Evolutionary conservation across 768 basidiomycete species (phyloP), one percentile per base, ranked within the genome.

Genomic region (Sarcodon aspratus): DNA sequence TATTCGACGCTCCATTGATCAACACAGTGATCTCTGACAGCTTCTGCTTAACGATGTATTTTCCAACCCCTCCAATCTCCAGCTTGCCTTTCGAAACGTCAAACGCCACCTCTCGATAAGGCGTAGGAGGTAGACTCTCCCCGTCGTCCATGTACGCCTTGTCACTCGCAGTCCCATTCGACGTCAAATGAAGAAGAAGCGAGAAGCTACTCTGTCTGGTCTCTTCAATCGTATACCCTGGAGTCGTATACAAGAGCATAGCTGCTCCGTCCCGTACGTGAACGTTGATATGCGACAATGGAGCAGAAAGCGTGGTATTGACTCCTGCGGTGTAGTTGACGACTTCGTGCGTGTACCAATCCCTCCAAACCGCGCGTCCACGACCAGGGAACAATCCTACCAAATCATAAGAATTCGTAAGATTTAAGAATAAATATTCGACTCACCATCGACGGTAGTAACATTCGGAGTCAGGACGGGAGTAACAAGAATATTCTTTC

Each of bases 221-320:
- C 59, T 83, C 82, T 47, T 74, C 70, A 53, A 78, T 72, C 1
- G 84, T 89, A 61, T 86, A 85, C 1, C 63, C 78, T 8, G 85
- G 82, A 47, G 69, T 52, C 9, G 73, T 64, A 57, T 88, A 78
- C 36, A 85, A 60, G 15, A 88, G 72, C 9, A 89, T 60, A 32
- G 78, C 78, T 13, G 81, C 71, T 21, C 79, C 78, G 49, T 80
- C 78, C n/a, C 85, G 76, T 50, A 89, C 62, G 58, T 87, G 84
- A 21, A 87, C 79, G 51, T 81, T 81, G 63, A 89, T 87, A 57
- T 85, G 79, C 13, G 79, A 72, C 3, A 89, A 74, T 3, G 85
- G 84, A 3, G 82, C 82, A n/a, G 66, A 57, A 44, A 87, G 67
- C 21, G 21, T 27, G 0, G 71, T 73, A 48, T 69, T 67, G 32